A percentile compares a stretch with the other conserved stretches of the same genome.
These are phyloP conservation scores for Zoysia matrella DNA, from an alignment of 202 grass and related monocot genomes.

Conservation along the genomic window DNA sequence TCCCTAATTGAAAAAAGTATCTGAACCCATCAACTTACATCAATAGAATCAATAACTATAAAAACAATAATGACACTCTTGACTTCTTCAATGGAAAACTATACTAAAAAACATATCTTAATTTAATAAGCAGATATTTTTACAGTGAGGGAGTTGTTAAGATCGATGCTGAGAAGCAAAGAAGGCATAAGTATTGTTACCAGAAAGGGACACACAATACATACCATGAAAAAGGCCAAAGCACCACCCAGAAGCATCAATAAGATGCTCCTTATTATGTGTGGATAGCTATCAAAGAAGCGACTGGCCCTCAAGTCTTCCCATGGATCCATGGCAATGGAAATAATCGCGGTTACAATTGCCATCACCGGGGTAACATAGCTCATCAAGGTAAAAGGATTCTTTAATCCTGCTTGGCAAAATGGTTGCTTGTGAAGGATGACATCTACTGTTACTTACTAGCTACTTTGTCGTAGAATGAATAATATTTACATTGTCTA, in stretches of 20 bases:
- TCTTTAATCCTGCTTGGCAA: constrained; percentile 70
- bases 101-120: not conserved
- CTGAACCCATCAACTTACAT: not conserved
- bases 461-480: not conserved
- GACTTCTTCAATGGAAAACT: not conserved
- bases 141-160: not conserved
- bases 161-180: not conserved
- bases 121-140: not conserved
- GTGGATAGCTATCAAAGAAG: constrained; percentile 84
- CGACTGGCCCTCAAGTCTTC: constrained; percentile 66
- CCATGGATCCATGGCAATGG: constrained; percentile 90
- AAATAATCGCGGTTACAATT: constrained; percentile 84
- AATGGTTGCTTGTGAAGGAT: constrained; percentile 1
- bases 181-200: constrained; percentile 11
- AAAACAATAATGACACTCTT: not conserved
- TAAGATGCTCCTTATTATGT: constrained; percentile 78
- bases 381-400: constrained; percentile 94
- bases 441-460: not conserved
- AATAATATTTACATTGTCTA: not conserved
- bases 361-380: constrained; percentile 97
- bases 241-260: constrained; percentile 81
- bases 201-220: constrained; percentile 25
- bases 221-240: constrained; percentile 95
- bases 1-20: not conserved
- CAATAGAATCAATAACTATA: not conserved